These are phyloP conservation scores for Aspergillus nomiae DNA, from an alignment of 2,329 filamentous ascomycete species.

Conservation along the genomic window DNA sequence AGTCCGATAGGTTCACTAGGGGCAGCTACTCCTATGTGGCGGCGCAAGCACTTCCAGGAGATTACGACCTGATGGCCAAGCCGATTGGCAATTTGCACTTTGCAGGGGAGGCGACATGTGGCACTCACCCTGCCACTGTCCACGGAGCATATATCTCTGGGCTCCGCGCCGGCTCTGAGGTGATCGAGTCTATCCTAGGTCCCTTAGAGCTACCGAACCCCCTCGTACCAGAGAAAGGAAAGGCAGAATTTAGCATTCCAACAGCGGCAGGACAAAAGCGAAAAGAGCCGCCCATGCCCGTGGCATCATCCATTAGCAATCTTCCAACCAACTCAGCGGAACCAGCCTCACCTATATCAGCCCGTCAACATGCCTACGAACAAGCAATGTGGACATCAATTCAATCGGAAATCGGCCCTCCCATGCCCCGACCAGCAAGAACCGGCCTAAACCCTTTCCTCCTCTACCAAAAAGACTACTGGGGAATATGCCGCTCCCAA, in stretches of 20 bases:
- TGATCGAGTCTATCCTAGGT: constrained; percentile 78
- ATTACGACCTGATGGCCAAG: constrained; percentile 90
- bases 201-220: constrained; percentile 76
- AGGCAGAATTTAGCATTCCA: constrained; percentile 19
- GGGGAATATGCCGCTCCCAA: constrained; percentile 63
- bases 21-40: constrained; percentile 96
- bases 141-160: constrained; percentile 96
- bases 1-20: constrained; percentile 82
- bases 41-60: constrained; percentile 75
- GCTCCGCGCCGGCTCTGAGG: constrained; percentile 82
- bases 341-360: constrained; percentile 20
- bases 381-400: constrained; percentile 60
- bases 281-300: constrained; percentile 18
- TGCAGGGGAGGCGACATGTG: constrained; percentile 93
- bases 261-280: constrained; percentile 27
- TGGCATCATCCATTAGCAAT: constrained; percentile 6
- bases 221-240: constrained; percentile 68
- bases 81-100: constrained; percentile 88
- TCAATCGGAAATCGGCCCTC: constrained; percentile 67
- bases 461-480: constrained; percentile 79
- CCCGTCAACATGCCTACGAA: constrained; percentile 55
- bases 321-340: constrained; percentile 1
- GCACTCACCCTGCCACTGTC: constrained; percentile 93
- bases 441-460: constrained; percentile 82
- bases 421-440: constrained; percentile 71